Evolutionary conservation across 2,329 filamentous ascomycete genomes (phyloP).

Genomic region (Trichoderma polysporum): DNA sequence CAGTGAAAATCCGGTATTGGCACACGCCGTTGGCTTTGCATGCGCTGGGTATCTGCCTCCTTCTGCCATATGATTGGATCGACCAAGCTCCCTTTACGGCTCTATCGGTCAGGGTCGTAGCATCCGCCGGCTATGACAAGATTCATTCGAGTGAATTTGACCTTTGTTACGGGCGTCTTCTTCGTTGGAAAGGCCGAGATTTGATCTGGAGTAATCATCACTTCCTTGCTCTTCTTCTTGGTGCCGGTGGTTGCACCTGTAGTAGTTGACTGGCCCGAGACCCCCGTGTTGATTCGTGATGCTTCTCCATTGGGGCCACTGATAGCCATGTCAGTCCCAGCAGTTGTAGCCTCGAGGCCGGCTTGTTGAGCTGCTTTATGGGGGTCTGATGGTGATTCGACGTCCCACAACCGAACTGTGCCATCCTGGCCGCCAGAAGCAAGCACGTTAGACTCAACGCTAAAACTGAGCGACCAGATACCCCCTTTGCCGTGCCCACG

Average conservation of each 20-base stretch:
- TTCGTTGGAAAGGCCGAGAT: constrained; percentile 95
- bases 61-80: background rate
- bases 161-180: constrained; percentile 91
- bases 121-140: constrained; percentile 81
- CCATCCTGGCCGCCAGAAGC: constrained; percentile 89
- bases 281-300: constrained; percentile 29
- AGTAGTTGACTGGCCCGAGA: constrained; percentile 31
- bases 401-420: constrained; percentile 93
- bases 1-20: background rate
- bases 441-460: constrained; percentile 85
- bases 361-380: constrained; percentile 54
- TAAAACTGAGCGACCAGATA: constrained; percentile 91
- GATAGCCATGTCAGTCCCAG: constrained; percentile 41
- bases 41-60: background rate
- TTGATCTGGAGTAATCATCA: constrained; percentile 86
- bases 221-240: constrained; percentile 86
- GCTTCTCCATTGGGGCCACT: constrained; percentile 31
- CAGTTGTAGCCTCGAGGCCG: constrained; percentile 43
- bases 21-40: background rate
- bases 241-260: constrained; percentile 32
- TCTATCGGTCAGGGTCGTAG: constrained; percentile 55
- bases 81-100: constrained; percentile 20
- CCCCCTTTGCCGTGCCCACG: constrained; percentile 91
- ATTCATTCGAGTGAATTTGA: constrained; percentile 94
- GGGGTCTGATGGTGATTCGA: constrained; percentile 68